Conservation (phyloP, 495 filamentous ascomycete genomes). For the Viridothelium virens region DNA sequence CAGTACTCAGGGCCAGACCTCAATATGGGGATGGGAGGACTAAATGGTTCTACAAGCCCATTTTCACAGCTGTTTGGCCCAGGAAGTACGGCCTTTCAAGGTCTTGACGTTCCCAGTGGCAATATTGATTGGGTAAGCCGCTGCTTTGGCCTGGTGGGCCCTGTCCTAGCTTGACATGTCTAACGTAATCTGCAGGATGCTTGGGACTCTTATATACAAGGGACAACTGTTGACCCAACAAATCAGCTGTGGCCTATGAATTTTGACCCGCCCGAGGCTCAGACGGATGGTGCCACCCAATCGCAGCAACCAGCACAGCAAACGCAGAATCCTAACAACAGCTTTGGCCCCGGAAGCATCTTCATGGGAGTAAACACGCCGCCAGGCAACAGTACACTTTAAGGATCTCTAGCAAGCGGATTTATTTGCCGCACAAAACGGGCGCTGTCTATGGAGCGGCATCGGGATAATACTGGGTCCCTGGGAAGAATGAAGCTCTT, state of each 20-base stretch:
- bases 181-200: constrained; percentile 24
- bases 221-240: constrained; percentile 27
- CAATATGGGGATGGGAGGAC: background rate
- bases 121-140: constrained; percentile 73
- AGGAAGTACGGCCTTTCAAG: constrained; percentile 24
- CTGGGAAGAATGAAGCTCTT: too few relatives aligned
- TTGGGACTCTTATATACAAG: constrained; percentile 39
- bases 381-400: background rate
- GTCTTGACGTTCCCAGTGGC: constrained; percentile 26
- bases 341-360: constrained; percentile 9
- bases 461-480: too few relatives aligned
- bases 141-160: background rate
- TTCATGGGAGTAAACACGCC: constrained; percentile 13
- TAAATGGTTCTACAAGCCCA: constrained; percentile 21
- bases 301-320: constrained; percentile 12
- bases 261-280: constrained; percentile 15
- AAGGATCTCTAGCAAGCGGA: background rate
- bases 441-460: background rate
- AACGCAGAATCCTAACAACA: background rate
- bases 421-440: background rate
- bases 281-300: background rate
- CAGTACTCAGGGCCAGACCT: constrained; percentile 20
- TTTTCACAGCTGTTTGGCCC: constrained; percentile 24
- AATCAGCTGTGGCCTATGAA: constrained; percentile 32
- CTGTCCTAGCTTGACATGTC: background rate